phyloP scores from a whole-genome alignment of 495 filamentous ascomycete species.

The Tuber aestivum region DNA sequence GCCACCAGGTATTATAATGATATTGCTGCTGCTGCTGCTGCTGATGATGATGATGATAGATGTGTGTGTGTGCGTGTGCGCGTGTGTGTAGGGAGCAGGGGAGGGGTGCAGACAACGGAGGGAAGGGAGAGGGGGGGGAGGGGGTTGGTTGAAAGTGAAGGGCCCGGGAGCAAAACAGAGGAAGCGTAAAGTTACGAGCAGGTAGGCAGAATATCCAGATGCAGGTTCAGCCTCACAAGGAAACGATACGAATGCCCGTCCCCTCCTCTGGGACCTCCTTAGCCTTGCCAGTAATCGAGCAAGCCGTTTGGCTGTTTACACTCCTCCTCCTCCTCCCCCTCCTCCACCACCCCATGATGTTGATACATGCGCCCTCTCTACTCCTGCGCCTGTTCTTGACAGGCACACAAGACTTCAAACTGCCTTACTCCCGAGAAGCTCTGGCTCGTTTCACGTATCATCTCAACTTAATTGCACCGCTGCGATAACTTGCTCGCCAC shows the following conservation, averaged over 20 bases:
- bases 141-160: conserved; percentile 32
- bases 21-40: background rate
- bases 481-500: background rate
- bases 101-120: conserved; percentile 8
- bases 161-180: conserved; percentile 25
- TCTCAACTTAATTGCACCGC: background rate
- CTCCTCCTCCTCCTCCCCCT: background rate
- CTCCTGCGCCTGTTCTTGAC: background rate
- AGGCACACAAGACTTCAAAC: conserved; percentile 1
- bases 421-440: background rate
- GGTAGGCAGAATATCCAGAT: conserved; percentile 23
- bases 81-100: background rate
- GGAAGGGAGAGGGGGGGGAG: conserved; percentile 22
- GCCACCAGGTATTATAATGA: background rate
- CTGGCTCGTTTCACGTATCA: background rate
- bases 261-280: conserved; percentile 29
- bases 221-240: conserved; percentile 39
- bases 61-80: background rate
- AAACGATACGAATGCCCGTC: conserved; percentile 32
- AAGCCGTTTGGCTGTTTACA: background rate
- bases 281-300: conserved; percentile 30
- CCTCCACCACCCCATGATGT: background rate
- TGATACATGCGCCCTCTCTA: background rate
- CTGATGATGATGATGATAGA: background rate
- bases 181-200: conserved; percentile 14